These are phyloP conservation scores for Catunica adiposa DNA, from an alignment of 2,329 filamentous ascomycete species.

Conservation along the genomic window DNA sequence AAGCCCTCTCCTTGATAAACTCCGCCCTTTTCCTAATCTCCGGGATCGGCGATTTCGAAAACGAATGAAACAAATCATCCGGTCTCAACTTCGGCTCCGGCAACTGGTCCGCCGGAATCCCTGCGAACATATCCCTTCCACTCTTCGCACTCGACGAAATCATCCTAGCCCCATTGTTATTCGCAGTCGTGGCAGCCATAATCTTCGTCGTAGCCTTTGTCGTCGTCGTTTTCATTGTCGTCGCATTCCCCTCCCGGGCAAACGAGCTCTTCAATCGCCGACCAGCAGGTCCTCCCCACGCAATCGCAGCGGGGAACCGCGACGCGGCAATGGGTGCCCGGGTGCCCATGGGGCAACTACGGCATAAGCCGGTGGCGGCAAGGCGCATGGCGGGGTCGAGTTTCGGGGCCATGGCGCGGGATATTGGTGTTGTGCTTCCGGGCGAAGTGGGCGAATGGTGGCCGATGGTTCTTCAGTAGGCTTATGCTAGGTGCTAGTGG, in stretches of 20 bases:
- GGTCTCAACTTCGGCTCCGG: conserved; percentile 33
- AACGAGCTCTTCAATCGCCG: conserved; percentile 9
- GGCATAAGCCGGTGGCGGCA: conserved; percentile 13
- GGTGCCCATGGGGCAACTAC: conserved; percentile 5
- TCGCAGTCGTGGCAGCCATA: not conserved
- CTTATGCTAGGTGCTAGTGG: not conserved
- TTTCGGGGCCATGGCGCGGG: conserved; percentile 13
- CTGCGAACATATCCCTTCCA: conserved; percentile 12
- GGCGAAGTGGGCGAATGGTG: not conserved
- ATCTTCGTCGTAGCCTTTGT: not conserved
- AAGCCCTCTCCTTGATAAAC: conserved; percentile 83
- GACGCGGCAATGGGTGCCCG: not conserved
- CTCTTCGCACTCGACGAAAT: conserved; percentile 7
- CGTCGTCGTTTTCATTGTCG: too few relatives aligned
- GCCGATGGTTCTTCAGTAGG: not conserved
- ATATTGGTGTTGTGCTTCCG: not conserved
- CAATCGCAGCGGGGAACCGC: not conserved
- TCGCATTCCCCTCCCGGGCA: too few relatives aligned
- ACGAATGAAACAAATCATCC: conserved; percentile 85
- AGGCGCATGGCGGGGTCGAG: conserved; percentile 15
- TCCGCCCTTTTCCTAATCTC: conserved; percentile 76
- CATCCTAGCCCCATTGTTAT: not conserved
- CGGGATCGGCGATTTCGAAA: conserved; percentile 73
- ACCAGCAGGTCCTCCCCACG: not conserved
- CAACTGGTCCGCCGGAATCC: conserved; percentile 16